Evolutionary conservation across 2,329 filamentous ascomycete species (phyloP), one percentile per base, ranked within the genome.

Genomic region (Botrytis deweyae): DNA sequence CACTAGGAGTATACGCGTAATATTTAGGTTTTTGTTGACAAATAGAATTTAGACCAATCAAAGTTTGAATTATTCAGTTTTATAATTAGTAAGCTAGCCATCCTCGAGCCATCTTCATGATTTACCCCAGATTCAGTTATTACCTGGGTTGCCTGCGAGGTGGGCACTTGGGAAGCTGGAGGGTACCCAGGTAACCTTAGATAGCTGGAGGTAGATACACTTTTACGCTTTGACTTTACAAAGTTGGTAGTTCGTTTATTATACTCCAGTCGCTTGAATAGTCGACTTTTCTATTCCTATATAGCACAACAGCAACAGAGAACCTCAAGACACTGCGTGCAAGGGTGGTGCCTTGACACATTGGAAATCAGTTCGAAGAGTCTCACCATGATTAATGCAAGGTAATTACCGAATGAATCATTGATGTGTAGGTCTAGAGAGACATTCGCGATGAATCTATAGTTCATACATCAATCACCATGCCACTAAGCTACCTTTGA

Each of bases 61-160:
- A 4, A 66, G 20, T 22, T 38, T 52, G 12, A n/a, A 25, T 18
- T 38, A 18, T 25, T 52, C 44, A 9, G 7, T 46, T 14, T 46
- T 20, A 18, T 18, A 20, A 44, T 44, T 44, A 16, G 42, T 44
- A 44, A 44, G 42, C 42, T 20, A 18, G 42, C 18, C 22, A 49
- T 44, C 8, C 14, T 42, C 40, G 40, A 66, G 64, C 44, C 44
- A 18, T 22, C 1, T 36, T 14, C 38, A 18, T 18, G 29, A 64
- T 44, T 20, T 22, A 67, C 64, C 44, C 44, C 64, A 52, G 64
- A 67, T 67, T 67, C 22, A 52, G n/a, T 52, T 25, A 52, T 52
- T n/a, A 6, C 25, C 49, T 52, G 7, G 16, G 18, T 20, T 33
- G 33, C 33, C 33, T 33, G 33, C 33, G 3, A 6, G 10, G 10